Base-by-base conservation (phyloP, 345 rosid species). In the Eutrema japonicum region DNA sequence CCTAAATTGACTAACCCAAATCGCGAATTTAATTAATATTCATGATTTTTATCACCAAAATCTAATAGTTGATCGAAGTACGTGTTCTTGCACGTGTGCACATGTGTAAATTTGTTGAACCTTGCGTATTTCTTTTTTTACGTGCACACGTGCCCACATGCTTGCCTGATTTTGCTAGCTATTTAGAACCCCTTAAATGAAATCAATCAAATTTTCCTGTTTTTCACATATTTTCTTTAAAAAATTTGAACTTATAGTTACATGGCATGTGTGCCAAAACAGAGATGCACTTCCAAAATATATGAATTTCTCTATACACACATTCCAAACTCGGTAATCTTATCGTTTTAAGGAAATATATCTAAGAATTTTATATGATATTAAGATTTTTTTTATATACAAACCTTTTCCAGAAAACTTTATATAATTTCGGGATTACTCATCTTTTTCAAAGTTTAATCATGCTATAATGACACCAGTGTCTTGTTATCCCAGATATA, bases 81-180 rank as follows among this genome's bases (percentile, higher is more conserved):
- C 83, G 89, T 80, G 85, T 85, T 79, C 35, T 70, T 64, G 85
- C 96, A 93, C 92, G 93, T 93, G 98, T 89, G 81, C 51, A 84
- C 96, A 89, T 89, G 91, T 86, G 86, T 86, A 80, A 81, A 83
- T 81, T 79, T 80, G 83, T 90, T 80, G 85, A 86, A 81, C 81
- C 76, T 77, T 80, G 83, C 82, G 75, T 77, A 32, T 50, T 65
- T 73, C 65, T 66, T 81, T 62, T 62, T 80, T 59, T 70, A 73
- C 78, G 72, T 71, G 85, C 88, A 83, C 89, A 87, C 91, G 85
- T 84, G 91, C 89, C 67, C 88, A 89, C 92, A 83, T 86, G 90
- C 86, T 71, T 83, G 84, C 72, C 79, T 76, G 81, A 69, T 73
- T 75, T 74, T 75, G 63, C 73, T 75, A 59, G 22, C 73, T 60